These are phyloP conservation scores for Cladosporium halotolerans DNA, from an alignment of 2,329 filamentous ascomycete species.

Conservation along the genomic window DNA sequence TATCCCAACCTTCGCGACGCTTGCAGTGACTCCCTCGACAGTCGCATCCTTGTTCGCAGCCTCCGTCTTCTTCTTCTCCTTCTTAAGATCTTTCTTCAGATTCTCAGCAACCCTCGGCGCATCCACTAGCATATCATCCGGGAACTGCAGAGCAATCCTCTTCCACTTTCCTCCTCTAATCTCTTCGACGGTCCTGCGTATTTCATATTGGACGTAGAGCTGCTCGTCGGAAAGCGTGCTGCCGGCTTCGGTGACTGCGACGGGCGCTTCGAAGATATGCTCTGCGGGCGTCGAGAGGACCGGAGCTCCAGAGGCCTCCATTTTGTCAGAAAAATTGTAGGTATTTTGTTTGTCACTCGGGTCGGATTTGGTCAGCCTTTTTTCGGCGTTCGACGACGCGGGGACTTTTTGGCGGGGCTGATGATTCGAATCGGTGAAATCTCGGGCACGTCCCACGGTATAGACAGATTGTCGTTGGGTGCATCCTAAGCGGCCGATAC, in stretches of 20 bases:
- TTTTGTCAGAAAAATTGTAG: background rate
- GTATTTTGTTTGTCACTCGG: background rate
- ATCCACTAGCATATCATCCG: constrained; percentile 85
- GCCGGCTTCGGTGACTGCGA: constrained; percentile 32
- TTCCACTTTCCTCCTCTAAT: constrained; percentile 66
- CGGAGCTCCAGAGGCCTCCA: constrained; percentile 36
- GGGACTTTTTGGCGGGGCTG: background rate
- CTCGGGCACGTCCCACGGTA: too few relatives aligned
- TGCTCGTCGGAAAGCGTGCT: constrained; percentile 56
- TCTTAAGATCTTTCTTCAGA: constrained; percentile 32
- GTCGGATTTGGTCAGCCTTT: constrained; percentile 6
- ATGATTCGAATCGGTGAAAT: too few relatives aligned
- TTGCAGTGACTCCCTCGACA: background rate
- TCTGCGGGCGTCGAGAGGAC: constrained; percentile 58
- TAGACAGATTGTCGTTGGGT: too few relatives aligned
- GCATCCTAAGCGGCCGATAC: too few relatives aligned
- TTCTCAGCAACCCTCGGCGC: constrained; percentile 71
- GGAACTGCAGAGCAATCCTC: constrained; percentile 87
- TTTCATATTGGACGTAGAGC: constrained; percentile 73
- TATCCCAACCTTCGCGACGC: background rate
- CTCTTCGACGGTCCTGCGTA: constrained; percentile 69
- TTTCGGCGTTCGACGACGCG: background rate
- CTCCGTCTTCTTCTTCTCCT: background rate
- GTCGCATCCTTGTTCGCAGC: background rate
- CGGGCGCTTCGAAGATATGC: constrained; percentile 52